Base-by-base conservation (phyloP, 305 asterid genomes). In the Solanum chacoense region DNA sequence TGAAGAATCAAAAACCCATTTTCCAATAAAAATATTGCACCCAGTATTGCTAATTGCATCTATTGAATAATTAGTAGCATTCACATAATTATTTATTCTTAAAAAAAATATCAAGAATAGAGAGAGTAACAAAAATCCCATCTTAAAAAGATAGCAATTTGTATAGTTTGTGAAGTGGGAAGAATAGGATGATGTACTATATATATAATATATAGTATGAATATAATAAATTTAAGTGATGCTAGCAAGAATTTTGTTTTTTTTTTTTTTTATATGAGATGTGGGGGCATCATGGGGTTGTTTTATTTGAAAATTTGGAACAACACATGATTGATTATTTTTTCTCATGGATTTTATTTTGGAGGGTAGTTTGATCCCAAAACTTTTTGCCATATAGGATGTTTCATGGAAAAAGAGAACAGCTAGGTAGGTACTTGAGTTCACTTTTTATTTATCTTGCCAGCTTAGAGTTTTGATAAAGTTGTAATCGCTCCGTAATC, bases 1-100 rank as follows among this genome's bases (percentile, higher is more conserved):
- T 3, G 97, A 88, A 73, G 96, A 90, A 88, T 97, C 99, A 85
- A 91, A 93, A 0, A 96, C 95, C 99, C 99, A 97, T 88, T 93
- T 93, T 1, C 99, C 99, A 20, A 88, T 90, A 90, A 92, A 97
- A 22, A 96, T 79, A 86, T 96, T 94, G 94, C 99, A 97, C 2
- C 93, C 55, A 75, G 0, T 73, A 73, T 90, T 90, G 85, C 45
- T 67, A 29, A 35, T 59, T 5, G 38, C 71, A 38, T 13, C 24
- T 31, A 86, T 31, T 79, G 91, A 91, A 85, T 89, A 91, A 85
- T 89, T 85, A 84, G 91, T 11, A 88, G 91, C 92, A 42, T 38
- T 88, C 13, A 80, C 35, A 84, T 18, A 20, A 55, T 84, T 72
- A 55, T 84, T 38, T 71, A 90, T 89, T 29, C 87, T 89, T 63